Evolutionary conservation across 441 rosid species (phyloP).

Genomic region (Isatis lusitanica): DNA sequence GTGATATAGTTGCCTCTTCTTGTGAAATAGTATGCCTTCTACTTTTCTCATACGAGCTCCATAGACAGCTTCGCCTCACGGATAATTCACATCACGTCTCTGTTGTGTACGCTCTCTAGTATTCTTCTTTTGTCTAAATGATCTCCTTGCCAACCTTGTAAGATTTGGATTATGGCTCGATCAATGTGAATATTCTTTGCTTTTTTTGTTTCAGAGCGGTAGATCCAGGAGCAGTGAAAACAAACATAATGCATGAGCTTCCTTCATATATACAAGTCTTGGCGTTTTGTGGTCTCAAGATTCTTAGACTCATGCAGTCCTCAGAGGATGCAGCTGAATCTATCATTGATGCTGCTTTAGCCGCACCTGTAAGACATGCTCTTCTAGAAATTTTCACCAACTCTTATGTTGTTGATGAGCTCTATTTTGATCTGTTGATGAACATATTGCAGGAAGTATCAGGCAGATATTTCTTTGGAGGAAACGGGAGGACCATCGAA

Average conservation of each 20-base stretch:
- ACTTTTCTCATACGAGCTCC: slow-evolving; percentile 82
- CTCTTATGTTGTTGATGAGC: slow-evolving; percentile 17
- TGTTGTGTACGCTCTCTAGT: slow-evolving; percentile 56
- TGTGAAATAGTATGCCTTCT: slow-evolving; percentile 65
- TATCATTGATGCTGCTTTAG: slow-evolving; percentile 81
- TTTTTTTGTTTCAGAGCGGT: slow-evolving; percentile 55
- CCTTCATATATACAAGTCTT: slow-evolving; percentile 53
- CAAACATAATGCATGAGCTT: slow-evolving; percentile 89
- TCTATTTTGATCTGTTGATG: slow-evolving; percentile 8
- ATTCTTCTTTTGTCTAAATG: background rate
- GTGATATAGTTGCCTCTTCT: slow-evolving; percentile 19
- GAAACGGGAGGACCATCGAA: slow-evolving; percentile 59
- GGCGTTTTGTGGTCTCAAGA: slow-evolving; percentile 48
- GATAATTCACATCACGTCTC: slow-evolving; percentile 57
- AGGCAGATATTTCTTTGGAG: slow-evolving; percentile 78
- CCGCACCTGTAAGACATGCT: slow-evolving; percentile 64
- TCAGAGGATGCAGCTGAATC: slow-evolving; percentile 63
- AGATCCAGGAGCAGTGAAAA: slow-evolving; percentile 86
- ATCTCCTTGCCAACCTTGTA: background rate
- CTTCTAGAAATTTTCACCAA: background rate
- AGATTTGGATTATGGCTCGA: background rate
- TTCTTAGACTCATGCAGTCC: slow-evolving; percentile 62
- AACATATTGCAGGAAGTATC: slow-evolving; percentile 58
- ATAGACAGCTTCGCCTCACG: slow-evolving; percentile 47
- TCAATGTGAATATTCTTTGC: background rate